These are phyloP conservation scores for Didymella pomorum DNA, from an alignment of 2,329 filamentous ascomycete species.

Conservation along the genomic window DNA sequence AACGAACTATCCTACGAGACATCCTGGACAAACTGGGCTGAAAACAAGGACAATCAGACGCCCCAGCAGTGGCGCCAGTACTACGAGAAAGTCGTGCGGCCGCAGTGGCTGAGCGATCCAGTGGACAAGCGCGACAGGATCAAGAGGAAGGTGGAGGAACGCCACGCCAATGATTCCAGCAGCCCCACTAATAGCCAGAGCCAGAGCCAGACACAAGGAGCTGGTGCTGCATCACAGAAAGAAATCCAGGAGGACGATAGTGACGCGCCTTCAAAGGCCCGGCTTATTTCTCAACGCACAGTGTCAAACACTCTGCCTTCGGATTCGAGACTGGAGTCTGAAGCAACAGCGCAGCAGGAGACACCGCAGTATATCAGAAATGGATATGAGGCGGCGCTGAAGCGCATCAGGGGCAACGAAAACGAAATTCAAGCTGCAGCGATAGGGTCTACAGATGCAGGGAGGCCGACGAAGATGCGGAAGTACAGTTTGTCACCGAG, in stretches of 20 bases:
- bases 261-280: background rate
- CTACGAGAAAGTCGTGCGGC: constrained; percentile 45
- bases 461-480: constrained; percentile 29
- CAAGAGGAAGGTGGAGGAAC: constrained; percentile 27
- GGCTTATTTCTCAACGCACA: background rate
- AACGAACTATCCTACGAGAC: constrained; percentile 19
- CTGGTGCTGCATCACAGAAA: background rate
- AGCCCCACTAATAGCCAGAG: constrained; percentile 18
- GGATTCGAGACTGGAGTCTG: constrained; percentile 26
- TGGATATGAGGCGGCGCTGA: constrained; percentile 30
- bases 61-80: constrained; percentile 46
- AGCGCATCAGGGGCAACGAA: constrained; percentile 31
- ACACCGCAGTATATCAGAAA: constrained; percentile 37
- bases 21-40: constrained; percentile 39
- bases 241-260: background rate
- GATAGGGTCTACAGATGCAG: constrained; percentile 8
- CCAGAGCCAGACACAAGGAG: constrained; percentile 5
- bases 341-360: constrained; percentile 34
- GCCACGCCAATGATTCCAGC: background rate
- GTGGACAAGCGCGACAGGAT: constrained; percentile 35
- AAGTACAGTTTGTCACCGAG: constrained; percentile 18
- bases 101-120: constrained; percentile 42
- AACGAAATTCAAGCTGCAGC: constrained; percentile 3
- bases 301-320: constrained; percentile 4
- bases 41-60: constrained; percentile 29